Evolutionary conservation across 2,329 filamentous ascomycete species (phyloP), one percentile per base, ranked within the genome.

Genomic region (Alternaria viburni): DNA sequence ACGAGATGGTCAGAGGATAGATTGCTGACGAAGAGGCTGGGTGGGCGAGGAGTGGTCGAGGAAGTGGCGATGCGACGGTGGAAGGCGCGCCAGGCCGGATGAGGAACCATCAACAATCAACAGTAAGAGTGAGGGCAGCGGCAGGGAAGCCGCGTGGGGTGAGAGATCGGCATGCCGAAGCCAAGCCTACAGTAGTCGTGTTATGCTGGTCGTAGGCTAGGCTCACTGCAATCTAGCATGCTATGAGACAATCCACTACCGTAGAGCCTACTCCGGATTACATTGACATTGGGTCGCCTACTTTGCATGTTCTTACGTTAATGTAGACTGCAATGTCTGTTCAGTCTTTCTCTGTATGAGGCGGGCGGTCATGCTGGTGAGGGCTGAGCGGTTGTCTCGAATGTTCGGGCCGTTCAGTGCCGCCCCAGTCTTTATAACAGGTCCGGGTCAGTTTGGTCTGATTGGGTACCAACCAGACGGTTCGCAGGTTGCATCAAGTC

Each of bases 51-150:
- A 19, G 23, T 25, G n/a, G 30, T 44, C 25, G 46, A 57, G 32
- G 59, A 49, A 57, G 59, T 61, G 59, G 59, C 59, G 36, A 61
- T 50, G 58, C 32, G 32, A 44, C 21, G 10, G 58, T 49, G 51
- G 59, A 15, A 57, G 59, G 59, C 45, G 32, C 57, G 57, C 28
- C 32, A 61, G 30, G 52, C 51, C 51, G 32, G 30, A 15, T 51
- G 28, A 10, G 49, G 49, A 23, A 51, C 49, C 19, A 26, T 43
- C 44, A 47, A 47, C 44, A 47, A 47, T 23, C 44, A 47, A 23
- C 36, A 47, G 17, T 47, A 47, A 47, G 44, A 19, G 25, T 50
- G 46, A 50, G 46, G 28, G 25, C 46, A 50, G 46, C n/a, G 30
- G 50, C 19, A 43, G 30, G 21, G 51, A 26, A 13, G 51, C 32